phyloP scores from a whole-genome alignment of 441 rosid species.

The Lagerstroemia fauriei region DNA sequence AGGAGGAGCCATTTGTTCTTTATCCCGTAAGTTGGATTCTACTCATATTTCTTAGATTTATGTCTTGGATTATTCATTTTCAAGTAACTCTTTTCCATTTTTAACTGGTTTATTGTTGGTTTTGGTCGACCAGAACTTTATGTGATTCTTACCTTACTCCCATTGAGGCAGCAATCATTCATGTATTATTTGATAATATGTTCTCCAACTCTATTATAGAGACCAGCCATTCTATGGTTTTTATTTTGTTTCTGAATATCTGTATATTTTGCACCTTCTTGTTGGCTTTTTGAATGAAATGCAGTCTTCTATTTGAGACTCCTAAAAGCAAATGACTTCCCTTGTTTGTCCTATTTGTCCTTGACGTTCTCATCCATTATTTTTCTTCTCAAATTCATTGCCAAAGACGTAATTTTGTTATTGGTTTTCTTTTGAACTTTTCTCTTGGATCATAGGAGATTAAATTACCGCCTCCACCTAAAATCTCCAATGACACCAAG shows the following conservation, averaged over 20 bases:
- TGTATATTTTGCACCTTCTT: neutral
- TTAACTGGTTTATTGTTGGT: neutral
- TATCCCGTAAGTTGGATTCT: slow-evolving; percentile 18
- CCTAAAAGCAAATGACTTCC: too few species aligned
- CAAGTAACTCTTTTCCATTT: neutral
- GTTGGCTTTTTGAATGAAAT: neutral
- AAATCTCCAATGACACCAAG: slow-evolving; percentile 18
- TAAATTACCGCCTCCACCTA: neutral
- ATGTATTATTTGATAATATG: neutral
- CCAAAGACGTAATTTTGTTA: neutral
- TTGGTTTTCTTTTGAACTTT: neutral
- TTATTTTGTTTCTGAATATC: neutral
- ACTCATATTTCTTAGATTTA: neutral
- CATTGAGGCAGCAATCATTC: neutral
- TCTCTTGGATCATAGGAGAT: slow-evolving; percentile 8
- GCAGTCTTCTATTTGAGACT: too few species aligned
- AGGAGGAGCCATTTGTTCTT: slow-evolving; percentile 26
- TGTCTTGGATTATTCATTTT: neutral
- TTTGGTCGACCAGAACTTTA: too few species aligned
- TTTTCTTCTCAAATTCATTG: neutral
- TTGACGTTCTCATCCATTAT: neutral
- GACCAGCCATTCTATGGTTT: neutral
- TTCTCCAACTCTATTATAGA: neutral
- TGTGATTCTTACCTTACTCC: neutral
- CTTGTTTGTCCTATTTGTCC: neutral